phyloP scores from a whole-genome alignment of 495 filamentous ascomycete genomes.

The Evernia prunastri region DNA sequence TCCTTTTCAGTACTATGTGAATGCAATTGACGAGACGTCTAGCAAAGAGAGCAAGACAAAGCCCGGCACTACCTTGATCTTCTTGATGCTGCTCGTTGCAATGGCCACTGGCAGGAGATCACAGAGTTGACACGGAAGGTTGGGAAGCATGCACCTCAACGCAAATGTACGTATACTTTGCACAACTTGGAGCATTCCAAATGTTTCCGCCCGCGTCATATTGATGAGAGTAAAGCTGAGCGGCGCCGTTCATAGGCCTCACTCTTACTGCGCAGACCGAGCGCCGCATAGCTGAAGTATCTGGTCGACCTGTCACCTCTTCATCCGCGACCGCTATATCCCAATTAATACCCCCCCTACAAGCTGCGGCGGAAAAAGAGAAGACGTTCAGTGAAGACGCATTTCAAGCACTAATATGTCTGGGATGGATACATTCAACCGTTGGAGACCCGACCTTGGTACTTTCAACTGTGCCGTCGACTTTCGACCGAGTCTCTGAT shows the following conservation, averaged over 20 bases:
- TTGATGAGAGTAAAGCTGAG: not conserved
- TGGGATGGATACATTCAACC: constrained; percentile 77
- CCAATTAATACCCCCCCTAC: constrained; percentile 52
- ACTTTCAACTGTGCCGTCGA: constrained; percentile 53
- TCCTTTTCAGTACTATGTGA: not conserved
- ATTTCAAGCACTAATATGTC: constrained; percentile 71
- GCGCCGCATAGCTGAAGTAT: constrained; percentile 51
- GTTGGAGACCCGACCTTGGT: constrained; percentile 60
- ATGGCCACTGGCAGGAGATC: constrained; percentile 83
- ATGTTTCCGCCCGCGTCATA: not conserved
- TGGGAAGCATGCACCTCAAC: constrained; percentile 83
- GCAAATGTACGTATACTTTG: constrained; percentile 60
- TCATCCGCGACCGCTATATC: constrained; percentile 47
- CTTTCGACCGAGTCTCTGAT: constrained; percentile 48
- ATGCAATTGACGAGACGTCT: constrained; percentile 19
- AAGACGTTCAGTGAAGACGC: constrained; percentile 56
- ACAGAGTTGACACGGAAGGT: constrained; percentile 86
- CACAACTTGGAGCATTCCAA: not conserved
- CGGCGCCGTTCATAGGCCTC: constrained; percentile 48
- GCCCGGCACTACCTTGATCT: constrained; percentile 69
- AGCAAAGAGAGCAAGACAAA: constrained; percentile 55
- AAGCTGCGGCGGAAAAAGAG: constrained; percentile 60
- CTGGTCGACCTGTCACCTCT: constrained; percentile 39
- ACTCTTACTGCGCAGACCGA: constrained; percentile 70
- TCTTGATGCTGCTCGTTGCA: constrained; percentile 79